phyloP scores from a whole-genome alignment of 805 yeast species.

The Candida glaebosa region DNA sequence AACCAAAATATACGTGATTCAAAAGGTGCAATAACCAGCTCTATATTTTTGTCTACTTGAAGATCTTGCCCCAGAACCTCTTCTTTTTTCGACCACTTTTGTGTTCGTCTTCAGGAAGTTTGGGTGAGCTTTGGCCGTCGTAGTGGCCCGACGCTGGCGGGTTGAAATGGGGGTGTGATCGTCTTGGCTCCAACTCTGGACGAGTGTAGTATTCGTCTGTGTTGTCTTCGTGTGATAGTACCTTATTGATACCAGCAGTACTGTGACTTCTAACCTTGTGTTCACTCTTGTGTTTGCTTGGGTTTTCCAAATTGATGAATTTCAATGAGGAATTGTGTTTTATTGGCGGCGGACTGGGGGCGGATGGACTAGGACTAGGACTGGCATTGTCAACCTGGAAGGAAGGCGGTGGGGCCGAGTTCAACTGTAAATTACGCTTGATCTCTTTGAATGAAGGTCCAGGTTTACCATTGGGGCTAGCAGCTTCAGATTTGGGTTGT shows the following conservation, averaged over 20 bases:
- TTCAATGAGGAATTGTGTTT: slow-evolving; percentile 27
- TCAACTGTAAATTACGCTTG: slow-evolving; percentile 23
- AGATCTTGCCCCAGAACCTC: slow-evolving; percentile 27
- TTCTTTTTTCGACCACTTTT: slow-evolving; percentile 22
- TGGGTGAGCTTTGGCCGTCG: background rate
- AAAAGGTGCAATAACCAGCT: background rate
- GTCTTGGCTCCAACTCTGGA: slow-evolving; percentile 31
- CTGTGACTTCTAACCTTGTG: slow-evolving; percentile 10
- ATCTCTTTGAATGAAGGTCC: slow-evolving; percentile 28
- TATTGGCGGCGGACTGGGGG: slow-evolving; percentile 8
- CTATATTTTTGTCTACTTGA: background rate
- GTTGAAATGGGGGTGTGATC: slow-evolving; percentile 37
- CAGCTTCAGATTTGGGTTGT: slow-evolving; percentile 7
- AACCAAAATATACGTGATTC: too few relatives aligned
- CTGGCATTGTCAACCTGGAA: slow-evolving; percentile 2
- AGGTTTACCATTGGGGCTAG: background rate
- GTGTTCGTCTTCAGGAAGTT: slow-evolving; percentile 12
- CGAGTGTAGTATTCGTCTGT: slow-evolving; percentile 9
- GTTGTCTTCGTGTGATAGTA: slow-evolving; percentile 37
- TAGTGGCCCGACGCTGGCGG: slow-evolving; percentile 1
- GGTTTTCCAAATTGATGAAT: slow-evolving; percentile 25
- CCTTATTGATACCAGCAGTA: slow-evolving; percentile 23
- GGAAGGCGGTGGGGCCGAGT: slow-evolving; percentile 11
- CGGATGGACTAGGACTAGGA: slow-evolving; percentile 6
- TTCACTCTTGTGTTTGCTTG: slow-evolving; percentile 9